Base-by-base conservation (phyloP, 345 rosid species). In the Nephelium lappaceum region DNA sequence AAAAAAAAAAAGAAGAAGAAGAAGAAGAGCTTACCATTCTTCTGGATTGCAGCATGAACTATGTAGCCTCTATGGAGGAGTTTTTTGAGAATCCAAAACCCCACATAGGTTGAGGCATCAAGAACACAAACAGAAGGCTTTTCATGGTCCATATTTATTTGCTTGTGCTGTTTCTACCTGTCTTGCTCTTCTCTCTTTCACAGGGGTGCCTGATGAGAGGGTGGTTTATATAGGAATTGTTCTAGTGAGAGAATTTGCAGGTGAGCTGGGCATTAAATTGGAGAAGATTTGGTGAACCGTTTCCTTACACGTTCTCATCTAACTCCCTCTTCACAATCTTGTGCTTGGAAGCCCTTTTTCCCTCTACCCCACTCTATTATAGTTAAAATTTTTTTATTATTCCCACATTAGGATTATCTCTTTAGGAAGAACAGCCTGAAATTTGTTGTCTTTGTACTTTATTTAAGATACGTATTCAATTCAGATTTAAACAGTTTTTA, bases 41-140 rank as follows among this genome's bases (percentile, higher is more conserved):
- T 89, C 81, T 86, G 98, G 36, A 91, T 75, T 1, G 94, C 95
- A 8, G 96, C 97, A 77, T 89, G 94, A 78, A 94, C 98, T 18
- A 85, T 77, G 86, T 93, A 94, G 5, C 98, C 98, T 88, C 76
- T 90, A 63, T 80, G 78, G 65, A 94, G 81, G 36, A 94, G 68
- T 38, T 92, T 88, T 80, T 93, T 91, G 85, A 93, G 91, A 85
- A 94, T 85, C 97, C 97, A 93, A 80, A 87, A 94, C 66, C 98
- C 97, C 55, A 91, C 92, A 74, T 90, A 94, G 68, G 91, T 90
- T 12, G 98, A 92, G 11, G 98, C 97, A 82, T 93, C 98, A 43
- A 93, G 95, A 83, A 91, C 95, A 49, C 98, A 94, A 72, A 90
- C 91, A 16, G 87, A 12, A 8, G 89, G 79, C 60, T 79, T 83